Percentiles rank a stretch among this genome's conserved stretches.
Conservation (phyloP, 2,329 filamentous ascomycete genomes). For the Aureobasidium mangrovei region DNA sequence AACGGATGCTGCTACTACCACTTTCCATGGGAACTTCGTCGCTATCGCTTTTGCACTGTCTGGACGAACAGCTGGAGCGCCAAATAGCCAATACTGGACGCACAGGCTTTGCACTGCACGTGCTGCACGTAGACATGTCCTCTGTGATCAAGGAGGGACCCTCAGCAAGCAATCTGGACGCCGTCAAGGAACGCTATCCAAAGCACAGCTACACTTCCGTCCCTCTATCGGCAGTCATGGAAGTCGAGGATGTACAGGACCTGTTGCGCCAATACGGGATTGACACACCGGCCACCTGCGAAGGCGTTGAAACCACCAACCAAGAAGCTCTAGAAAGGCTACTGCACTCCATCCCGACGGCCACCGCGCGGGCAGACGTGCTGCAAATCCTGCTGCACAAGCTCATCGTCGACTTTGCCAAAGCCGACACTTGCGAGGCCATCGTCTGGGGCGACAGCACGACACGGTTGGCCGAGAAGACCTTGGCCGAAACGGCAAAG, state of each 20-base stretch:
- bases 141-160: constrained; percentile 39
- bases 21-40: constrained; percentile 80
- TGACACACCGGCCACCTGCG: background rate
- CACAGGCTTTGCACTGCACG: constrained; percentile 57
- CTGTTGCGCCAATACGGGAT: constrained; percentile 4
- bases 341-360: constrained; percentile 56
- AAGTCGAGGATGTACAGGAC: constrained; percentile 12
- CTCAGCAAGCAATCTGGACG: constrained; percentile 17
- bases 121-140: constrained; percentile 39
- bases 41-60: constrained; percentile 62
- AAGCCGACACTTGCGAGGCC: constrained; percentile 52
- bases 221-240: constrained; percentile 51
- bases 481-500: constrained; percentile 81
- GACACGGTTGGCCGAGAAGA: constrained; percentile 76
- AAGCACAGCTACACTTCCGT: constrained; percentile 54
- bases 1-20: constrained; percentile 60
- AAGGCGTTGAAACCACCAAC: constrained; percentile 1
- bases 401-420: constrained; percentile 59
- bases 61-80: constrained; percentile 59
- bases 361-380: constrained; percentile 69
- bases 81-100: constrained; percentile 57
- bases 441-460: constrained; percentile 81
- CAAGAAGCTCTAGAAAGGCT: constrained; percentile 39
- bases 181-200: constrained; percentile 51
- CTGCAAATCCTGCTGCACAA: constrained; percentile 61